Base-by-base conservation (phyloP, 768 basidiomycete genomes). In the Amanita rubescens region DNA sequence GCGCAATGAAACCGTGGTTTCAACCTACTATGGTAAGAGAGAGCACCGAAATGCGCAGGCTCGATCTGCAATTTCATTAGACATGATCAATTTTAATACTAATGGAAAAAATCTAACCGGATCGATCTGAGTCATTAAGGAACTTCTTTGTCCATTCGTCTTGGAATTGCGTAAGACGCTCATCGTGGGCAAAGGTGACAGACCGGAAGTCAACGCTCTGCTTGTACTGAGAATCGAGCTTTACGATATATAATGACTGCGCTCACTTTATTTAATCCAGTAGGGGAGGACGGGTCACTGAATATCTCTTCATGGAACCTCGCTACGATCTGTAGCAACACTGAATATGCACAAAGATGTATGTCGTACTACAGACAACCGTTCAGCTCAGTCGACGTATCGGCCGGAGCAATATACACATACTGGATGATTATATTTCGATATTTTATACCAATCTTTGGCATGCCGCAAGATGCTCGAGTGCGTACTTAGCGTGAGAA, bases 261-360 rank as follows among this genome's bases (percentile, higher is more conserved):
- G 56, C 63, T 19, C 58, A 82, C 87, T 73, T 80, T 85, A 63
- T 89, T 88, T 45, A 88, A 62, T 1, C 88, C 86, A 24, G 78
- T 80, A 3, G 83, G 82, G 0, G 83, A 73, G 48, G 74, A 74
- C 6, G 82, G 80, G 63, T 87, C 84, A 17, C 83, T 87, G 63
- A 85, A 88, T 17, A 91, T 81, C 49, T 82, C 81, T 45, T 88
- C 86, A 55, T 89, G 87, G 71, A 88, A 90, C 32, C 75, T 76
- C 12, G 83, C 79, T 6, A 90, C 79, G 43, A 90, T 82, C 34
- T 82, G 79, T 42, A 90, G 67, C 32, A 90, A 71, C 12, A 77
- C 76, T 1, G 86, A 81, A 60, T 90, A 86, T 20, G 77, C 84
- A 60, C 85, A 90, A 22, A 90, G 69, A 56, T 90, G 87, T 42